Conservation (phyloP, 441 rosid genomes). For the Syzygium malaccense region DNA sequence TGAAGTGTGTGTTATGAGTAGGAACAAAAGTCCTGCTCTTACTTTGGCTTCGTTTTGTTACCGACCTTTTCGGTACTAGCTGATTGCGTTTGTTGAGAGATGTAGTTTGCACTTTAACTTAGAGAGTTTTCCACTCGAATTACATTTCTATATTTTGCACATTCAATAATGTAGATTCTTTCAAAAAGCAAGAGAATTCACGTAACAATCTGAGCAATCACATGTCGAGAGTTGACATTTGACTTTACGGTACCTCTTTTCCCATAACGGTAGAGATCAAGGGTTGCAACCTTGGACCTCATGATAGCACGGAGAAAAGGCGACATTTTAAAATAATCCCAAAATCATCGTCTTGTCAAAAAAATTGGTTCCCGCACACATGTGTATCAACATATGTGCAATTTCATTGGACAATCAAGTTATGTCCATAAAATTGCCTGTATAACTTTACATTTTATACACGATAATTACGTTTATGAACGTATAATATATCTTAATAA, state of each 20-base stretch:
- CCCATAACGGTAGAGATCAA: not conserved
- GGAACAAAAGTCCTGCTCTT: accelerated
- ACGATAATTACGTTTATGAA: accelerated
- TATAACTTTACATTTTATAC: not conserved
- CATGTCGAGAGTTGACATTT: not conserved
- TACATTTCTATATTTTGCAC: not conserved
- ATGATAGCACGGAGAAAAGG: not conserved
- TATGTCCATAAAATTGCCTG: not conserved
- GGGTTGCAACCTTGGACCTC: not conserved
- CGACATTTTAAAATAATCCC: not conserved
- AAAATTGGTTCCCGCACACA: accelerated
- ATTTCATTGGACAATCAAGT: not conserved
- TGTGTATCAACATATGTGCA: accelerated
- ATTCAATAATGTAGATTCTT: accelerated
- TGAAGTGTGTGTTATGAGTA: not conserved
- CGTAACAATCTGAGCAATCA: not conserved
- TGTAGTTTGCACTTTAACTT: not conserved
- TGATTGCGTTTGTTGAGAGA: not conserved
- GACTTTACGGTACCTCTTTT: not conserved
- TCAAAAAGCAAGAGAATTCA: not conserved
- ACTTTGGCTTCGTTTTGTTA: not conserved
- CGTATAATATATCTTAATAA: not conserved
- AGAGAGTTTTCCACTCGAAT: not conserved
- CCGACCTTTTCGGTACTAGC: not conserved
- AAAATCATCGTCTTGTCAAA: not conserved